Base-by-base conservation (phyloP, 805 yeast genomes). In the Candida tibetensis region DNA sequence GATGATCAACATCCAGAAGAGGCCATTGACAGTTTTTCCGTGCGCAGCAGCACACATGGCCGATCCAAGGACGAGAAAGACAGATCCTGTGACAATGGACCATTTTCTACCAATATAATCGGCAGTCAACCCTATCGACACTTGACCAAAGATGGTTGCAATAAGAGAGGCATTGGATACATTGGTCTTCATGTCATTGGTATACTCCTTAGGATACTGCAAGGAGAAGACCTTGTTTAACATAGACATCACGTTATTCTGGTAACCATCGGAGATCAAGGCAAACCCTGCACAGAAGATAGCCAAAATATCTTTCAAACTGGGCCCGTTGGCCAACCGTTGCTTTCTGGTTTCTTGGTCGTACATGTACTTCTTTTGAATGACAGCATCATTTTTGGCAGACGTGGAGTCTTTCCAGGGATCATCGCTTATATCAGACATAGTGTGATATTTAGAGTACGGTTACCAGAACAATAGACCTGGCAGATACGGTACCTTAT, bases 1-100 rank as follows among this genome's bases (percentile, higher is more conserved):
- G n/a, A 84, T 78, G 32, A 79, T 76, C 51, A 84, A 64, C 86
- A 79, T 81, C 88, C 85, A 82, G 52, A 83, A 77, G 82, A 83
- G 76, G 8, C 88, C 88, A 2, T 81, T 66, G 23, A 52, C 53
- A 13, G 78, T 47, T 1, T 44, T 51, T 26, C 89, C 90, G 48
- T 82, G 85, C 9, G 89, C 67, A 15, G 85, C 88, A 31, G 88
- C 77, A 56, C 85, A 82, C 57, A 81, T 49, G 34, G 76, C 63
- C 10, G 86, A 75, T 35, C 89, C 89, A 29, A 81, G 45, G 6
- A 82, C 79, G 48, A 83, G 71, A 39, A 82, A 66, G 4, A 68
- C 46, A 1, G 88, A 81, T 6, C 86, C 85, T 17, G 74, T 58
- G 9, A 82, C 69, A 52, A 83, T 80, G n/a, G 88, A 81, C 69